These are phyloP conservation scores for Fraxinus quadrangulata DNA, from an alignment of 257 asterid species.

Conservation along the genomic window DNA sequence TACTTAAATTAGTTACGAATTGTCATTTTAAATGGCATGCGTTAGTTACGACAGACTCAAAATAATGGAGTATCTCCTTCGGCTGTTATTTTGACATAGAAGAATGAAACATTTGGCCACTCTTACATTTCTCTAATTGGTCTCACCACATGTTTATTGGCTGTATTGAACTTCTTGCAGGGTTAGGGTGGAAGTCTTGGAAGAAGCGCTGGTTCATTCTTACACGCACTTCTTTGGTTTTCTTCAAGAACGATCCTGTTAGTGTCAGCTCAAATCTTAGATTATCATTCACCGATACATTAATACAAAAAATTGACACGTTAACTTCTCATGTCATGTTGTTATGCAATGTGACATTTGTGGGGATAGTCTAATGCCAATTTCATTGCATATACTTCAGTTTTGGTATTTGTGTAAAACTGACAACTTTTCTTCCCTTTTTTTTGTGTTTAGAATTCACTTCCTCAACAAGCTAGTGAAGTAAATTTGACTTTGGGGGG, in stretches of 20 bases:
- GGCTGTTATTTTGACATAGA: slow-evolving; percentile 6
- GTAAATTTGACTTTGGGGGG: slow-evolving; percentile 93
- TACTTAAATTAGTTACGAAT: not conserved
- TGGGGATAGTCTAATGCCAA: not conserved
- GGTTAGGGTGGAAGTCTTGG: slow-evolving; percentile 98
- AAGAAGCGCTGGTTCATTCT: slow-evolving; percentile 96
- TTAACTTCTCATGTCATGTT: slow-evolving; percentile 17
- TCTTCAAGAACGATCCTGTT: slow-evolving; percentile 86
- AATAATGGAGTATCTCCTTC: slow-evolving; percentile 4
- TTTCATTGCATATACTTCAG: not conserved
- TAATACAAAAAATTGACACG: slow-evolving; percentile 15
- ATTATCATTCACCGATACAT: not conserved
- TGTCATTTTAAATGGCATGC: not conserved
- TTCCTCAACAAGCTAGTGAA: slow-evolving; percentile 90
- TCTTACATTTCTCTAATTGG: slow-evolving; percentile 13
- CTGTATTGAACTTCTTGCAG: slow-evolving; percentile 45
- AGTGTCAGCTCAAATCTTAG: slow-evolving; percentile 20
- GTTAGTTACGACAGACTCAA: not conserved
- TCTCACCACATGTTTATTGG: slow-evolving; percentile 6
- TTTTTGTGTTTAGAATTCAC: slow-evolving; percentile 58
- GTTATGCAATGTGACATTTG: slow-evolving; percentile 5
- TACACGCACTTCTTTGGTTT: slow-evolving; percentile 89
- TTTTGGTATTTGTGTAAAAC: slow-evolving; percentile 17
- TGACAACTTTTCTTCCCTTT: slow-evolving; percentile 6
- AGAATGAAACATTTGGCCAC: slow-evolving; percentile 19